These are phyloP conservation scores for Diaporthe vaccinii DNA, from an alignment of 2,329 filamentous ascomycete genomes.

Conservation along the genomic window DNA sequence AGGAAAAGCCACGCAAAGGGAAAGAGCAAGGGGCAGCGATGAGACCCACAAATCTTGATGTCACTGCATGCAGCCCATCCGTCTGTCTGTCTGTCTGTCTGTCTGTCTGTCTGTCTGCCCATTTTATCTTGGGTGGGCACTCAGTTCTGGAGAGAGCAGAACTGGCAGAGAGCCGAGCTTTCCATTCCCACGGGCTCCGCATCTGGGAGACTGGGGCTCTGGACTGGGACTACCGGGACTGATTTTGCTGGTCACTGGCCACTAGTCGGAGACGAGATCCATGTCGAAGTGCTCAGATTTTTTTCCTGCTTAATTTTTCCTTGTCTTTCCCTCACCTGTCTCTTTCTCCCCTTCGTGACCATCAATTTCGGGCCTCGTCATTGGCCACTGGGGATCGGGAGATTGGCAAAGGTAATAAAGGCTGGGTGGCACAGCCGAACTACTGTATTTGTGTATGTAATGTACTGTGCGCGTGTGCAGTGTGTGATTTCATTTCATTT, in stretches of 20 bases:
- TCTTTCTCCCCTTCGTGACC: neutral
- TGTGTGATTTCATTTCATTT: slow-evolving; percentile 3
- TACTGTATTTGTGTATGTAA: neutral
- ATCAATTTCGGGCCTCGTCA: neutral
- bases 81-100: neutral
- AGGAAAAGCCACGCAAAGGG: neutral
- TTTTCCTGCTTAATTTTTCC: neutral
- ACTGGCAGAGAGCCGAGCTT: slow-evolving; percentile 12
- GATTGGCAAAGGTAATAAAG: slow-evolving; percentile 11
- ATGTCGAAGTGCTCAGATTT: slow-evolving; percentile 29
- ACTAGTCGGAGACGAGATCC: slow-evolving; percentile 14
- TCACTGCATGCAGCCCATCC: slow-evolving; percentile 20
- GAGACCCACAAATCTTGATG: slow-evolving; percentile 29
- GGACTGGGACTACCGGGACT: neutral
- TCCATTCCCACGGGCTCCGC: neutral
- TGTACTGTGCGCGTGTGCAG: neutral
- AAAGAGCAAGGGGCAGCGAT: slow-evolving; percentile 5
- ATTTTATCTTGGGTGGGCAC: slow-evolving; percentile 3
- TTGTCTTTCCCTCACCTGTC: neutral
- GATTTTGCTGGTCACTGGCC: slow-evolving; percentile 3
- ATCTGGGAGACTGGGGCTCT: neutral
- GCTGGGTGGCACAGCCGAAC: slow-evolving; percentile 26
- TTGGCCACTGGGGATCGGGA: slow-evolving; percentile 4
- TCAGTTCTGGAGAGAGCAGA: neutral
- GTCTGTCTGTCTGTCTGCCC: neutral